Conservation (phyloP, 495 filamentous ascomycete species). For the Annulohypoxylon stygium region DNA sequence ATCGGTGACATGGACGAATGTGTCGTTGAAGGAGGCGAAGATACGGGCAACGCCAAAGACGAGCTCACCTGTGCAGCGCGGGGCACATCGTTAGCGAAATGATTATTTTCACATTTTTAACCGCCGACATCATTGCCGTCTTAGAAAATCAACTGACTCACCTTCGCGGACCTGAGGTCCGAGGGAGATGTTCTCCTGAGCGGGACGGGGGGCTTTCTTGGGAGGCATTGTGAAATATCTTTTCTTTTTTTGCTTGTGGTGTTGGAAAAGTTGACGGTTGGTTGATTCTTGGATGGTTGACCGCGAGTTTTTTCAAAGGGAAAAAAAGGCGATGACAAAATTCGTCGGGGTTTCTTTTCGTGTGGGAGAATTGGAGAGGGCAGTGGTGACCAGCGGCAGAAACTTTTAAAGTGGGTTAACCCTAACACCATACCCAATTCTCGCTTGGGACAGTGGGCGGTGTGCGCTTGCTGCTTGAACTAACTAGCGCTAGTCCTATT, state of each 20-base stretch:
- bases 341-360: constrained; percentile 33
- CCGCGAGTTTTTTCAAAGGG: constrained; percentile 33
- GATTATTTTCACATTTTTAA: neutral
- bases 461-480: constrained; percentile 21
- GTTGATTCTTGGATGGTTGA: constrained; percentile 38
- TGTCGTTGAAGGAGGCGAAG: constrained; percentile 91
- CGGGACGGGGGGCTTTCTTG: constrained; percentile 82
- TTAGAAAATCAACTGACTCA: constrained; percentile 53
- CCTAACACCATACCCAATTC: constrained; percentile 37
- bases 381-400: constrained; percentile 47
- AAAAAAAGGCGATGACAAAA: constrained; percentile 25
- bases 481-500: constrained; percentile 17
- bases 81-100: constrained; percentile 36
- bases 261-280: constrained; percentile 37
- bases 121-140: neutral
- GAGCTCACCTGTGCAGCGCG: constrained; percentile 77
- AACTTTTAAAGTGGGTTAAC: constrained; percentile 40
- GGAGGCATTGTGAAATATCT: constrained; percentile 75
- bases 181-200: constrained; percentile 97
- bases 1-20: constrained; percentile 99
- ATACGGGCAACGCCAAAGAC: constrained; percentile 99
- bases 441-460: constrained; percentile 40
- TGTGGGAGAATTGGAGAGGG: constrained; percentile 21
- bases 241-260: constrained; percentile 19
- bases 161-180: constrained; percentile 94